These are phyloP conservation scores for Pisolithus orientalis DNA, from an alignment of 768 basidiomycete genomes.

Conservation along the genomic window DNA sequence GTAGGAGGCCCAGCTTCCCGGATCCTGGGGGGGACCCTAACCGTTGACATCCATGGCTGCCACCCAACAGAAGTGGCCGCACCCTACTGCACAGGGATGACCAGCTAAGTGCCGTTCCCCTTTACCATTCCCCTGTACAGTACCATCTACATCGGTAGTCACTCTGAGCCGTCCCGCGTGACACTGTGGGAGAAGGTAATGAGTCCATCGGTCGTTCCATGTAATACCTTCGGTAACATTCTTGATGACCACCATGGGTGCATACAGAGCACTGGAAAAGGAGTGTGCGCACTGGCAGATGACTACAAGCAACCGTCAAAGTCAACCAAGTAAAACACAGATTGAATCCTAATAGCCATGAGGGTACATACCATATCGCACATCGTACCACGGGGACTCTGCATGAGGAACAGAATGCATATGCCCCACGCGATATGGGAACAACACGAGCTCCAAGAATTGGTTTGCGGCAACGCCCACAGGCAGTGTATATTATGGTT, in stretches of 20 bases:
- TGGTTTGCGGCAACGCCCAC: conserved; percentile 64
- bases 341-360: background rate
- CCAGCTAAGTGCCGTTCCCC: conserved; percentile 29
- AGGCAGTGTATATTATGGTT: conserved; percentile 65
- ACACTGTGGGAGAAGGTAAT: conserved; percentile 17
- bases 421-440: conserved; percentile 32
- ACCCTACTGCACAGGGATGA: conserved; percentile 72
- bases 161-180: conserved; percentile 20
- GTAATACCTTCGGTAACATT: conserved; percentile 70
- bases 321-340: conserved; percentile 2
- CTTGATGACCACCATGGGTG: conserved; percentile 75
- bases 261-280: conserved; percentile 74
- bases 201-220: conserved; percentile 50
- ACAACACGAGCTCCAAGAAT: conserved; percentile 35
- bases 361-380: conserved; percentile 60
- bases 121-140: background rate
- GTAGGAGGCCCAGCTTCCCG: too few species aligned
- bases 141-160: conserved; percentile 8
- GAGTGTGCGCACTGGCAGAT: conserved; percentile 65
- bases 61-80: conserved; percentile 79
- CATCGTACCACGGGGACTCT: conserved; percentile 44
- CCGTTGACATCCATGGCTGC: conserved; percentile 10
- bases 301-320: conserved; percentile 36
- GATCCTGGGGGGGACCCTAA: too few species aligned
- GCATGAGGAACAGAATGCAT: conserved; percentile 56